Evolutionary conservation across 768 basidiomycete species (phyloP), one percentile per base, ranked within the genome.

Genomic region (Leccinum incarnatum): DNA sequence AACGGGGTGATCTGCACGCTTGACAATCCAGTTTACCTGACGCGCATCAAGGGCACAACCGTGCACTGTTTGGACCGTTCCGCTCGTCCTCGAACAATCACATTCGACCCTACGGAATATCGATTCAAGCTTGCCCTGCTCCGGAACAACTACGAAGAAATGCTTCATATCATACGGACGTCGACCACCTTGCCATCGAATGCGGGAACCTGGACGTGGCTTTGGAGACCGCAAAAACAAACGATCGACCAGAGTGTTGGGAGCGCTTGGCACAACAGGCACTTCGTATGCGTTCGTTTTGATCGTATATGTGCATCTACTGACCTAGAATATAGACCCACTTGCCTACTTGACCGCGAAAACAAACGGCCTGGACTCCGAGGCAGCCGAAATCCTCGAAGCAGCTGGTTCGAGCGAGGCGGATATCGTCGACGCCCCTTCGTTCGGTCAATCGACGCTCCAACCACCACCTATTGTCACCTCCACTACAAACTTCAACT

Each of bases 1-100:
- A 95, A 98, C 68, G 96, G 97, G 59, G 96, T 98, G 61, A 98
- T 99, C 70, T 96, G 94, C 74, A 99, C 97, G 4, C 84, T 99
- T 50, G 97, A 98, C 63, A 98, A 98, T 73, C 97, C 97, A 9
- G 93, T 99, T 56, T 99, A 99, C 76, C 83, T 99, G 48, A 98
- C 95, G 15, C 91, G 96, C 45, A 85, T 99, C 75, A 97, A 97
- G 78, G 97, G 96, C 69, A 95, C 95, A 75, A 93, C 89, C 4
- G 87, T 97, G 3, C 86, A 98, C 76, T 98, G 96, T 71, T 85
- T 98, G 42, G 97, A 98, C 69, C 93, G 96, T 62, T 91, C 91
- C 11, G 95, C 95, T 5, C 91, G 94, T 37, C 96, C 96, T 12
- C 84, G 93, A 55, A 96, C 95, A 2, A 95, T 99, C 69, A 92